Conservation (phyloP, 352 stramenopile species). For the Blastocystis sp. region DNA sequence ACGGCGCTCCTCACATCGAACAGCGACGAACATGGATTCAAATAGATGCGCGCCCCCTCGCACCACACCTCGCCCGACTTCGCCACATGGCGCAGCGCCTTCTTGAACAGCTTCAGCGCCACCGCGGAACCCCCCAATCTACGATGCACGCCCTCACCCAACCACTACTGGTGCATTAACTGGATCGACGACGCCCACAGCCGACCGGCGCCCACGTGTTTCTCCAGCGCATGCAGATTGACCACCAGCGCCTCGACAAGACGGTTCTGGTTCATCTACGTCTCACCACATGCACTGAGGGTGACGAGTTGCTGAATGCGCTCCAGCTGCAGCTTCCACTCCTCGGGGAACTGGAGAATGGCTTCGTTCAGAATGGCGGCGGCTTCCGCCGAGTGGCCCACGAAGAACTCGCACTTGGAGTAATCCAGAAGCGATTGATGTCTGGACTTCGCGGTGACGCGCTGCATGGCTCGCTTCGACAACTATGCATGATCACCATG, state of each 20-base stretch:
- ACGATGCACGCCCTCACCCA: conserved; percentile 69
- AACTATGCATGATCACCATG: conserved; percentile 78
- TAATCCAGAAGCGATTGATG: conserved; percentile 83
- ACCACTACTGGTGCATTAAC: neutral
- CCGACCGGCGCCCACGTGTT: conserved; percentile 79
- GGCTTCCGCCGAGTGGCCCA: conserved; percentile 80
- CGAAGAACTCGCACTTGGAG: conserved; percentile 83
- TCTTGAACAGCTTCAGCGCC: conserved; percentile 75
- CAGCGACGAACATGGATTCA: conserved; percentile 83
- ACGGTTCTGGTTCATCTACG: conserved; percentile 77
- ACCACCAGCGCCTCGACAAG: conserved; percentile 78
- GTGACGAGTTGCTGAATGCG: conserved; percentile 81
- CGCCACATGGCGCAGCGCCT: conserved; percentile 83
- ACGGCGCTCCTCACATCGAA: conserved; percentile 81
- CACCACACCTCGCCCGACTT: conserved; percentile 90
- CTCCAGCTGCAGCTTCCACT: conserved; percentile 86
- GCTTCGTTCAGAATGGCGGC: conserved; percentile 80
- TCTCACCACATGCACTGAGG: neutral
- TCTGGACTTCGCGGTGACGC: conserved; percentile 82
- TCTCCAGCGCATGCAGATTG: conserved; percentile 78
- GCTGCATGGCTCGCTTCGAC: conserved; percentile 80
- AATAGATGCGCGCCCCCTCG: conserved; percentile 80
- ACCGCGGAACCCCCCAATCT: conserved; percentile 78
- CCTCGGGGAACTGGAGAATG: conserved; percentile 77
- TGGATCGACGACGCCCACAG: conserved; percentile 48